Evolutionary conservation across 2,329 filamentous ascomycete genomes (phyloP).

Genomic region (Thielaviopsis euricoi): DNA sequence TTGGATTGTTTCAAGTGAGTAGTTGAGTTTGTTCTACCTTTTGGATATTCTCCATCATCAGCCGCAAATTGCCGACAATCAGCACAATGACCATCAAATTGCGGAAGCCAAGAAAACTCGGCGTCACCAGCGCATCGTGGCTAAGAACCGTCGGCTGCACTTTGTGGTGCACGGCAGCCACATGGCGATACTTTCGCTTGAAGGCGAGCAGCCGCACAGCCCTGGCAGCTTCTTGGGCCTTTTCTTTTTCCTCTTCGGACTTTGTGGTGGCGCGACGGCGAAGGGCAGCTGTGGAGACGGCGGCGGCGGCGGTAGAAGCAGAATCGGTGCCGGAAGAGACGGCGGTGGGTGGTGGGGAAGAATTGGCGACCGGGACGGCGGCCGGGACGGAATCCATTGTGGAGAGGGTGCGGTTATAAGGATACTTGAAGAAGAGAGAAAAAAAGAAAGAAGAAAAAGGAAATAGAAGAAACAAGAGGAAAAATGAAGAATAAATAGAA

Average conservation of each 20-base stretch:
- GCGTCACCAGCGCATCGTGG: conserved; percentile 56
- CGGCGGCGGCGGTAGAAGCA: not conserved
- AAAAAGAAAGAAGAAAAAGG: not conserved
- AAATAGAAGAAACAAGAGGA: conserved; percentile 9
- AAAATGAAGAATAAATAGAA: not conserved
- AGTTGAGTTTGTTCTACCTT: too few species aligned
- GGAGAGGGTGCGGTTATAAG: too few species aligned
- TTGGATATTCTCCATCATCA: conserved; percentile 94
- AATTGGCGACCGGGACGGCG: not conserved
- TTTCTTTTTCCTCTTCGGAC: not conserved
- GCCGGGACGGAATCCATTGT: not conserved
- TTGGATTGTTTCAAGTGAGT: too few species aligned
- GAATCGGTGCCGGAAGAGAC: not conserved
- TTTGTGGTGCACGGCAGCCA: conserved; percentile 67
- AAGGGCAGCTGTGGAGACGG: not conserved
- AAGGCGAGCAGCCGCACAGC: conserved; percentile 8
- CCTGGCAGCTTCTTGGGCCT: conserved; percentile 1
- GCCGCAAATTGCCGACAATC: conserved; percentile 79
- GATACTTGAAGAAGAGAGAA: not conserved
- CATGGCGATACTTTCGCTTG: conserved; percentile 64
- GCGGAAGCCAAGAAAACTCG: conserved; percentile 83
- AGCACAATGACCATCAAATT: conserved; percentile 93
- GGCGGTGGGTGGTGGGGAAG: not conserved
- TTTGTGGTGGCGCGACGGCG: not conserved
- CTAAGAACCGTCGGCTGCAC: conserved; percentile 66